A percentile compares a stretch with the other conserved stretches of the same genome.
These are phyloP conservation scores for Malus fusca DNA, from an alignment of 306 rosid species.

Conservation along the genomic window DNA sequence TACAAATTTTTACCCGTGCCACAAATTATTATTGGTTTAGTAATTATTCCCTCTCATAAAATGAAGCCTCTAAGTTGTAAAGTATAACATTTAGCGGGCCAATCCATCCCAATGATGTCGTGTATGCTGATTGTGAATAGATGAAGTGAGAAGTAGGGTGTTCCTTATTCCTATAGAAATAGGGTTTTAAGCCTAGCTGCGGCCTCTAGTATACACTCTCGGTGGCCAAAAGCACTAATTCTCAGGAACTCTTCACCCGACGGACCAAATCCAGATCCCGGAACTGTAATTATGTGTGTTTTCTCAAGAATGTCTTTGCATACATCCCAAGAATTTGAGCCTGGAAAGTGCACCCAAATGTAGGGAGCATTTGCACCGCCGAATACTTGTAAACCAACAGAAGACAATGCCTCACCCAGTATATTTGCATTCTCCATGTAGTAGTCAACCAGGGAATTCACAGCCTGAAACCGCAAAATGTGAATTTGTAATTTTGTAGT, in stretches of 20 bases:
- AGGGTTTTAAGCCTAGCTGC: conserved; percentile 38
- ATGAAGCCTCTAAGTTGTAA: background rate
- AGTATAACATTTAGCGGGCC: background rate
- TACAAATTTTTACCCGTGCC: background rate
- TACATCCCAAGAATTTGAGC: conserved; percentile 58
- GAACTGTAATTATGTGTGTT: conserved; percentile 52
- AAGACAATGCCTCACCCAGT: conserved; percentile 41
- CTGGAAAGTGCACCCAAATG: conserved; percentile 69
- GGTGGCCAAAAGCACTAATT: conserved; percentile 48
- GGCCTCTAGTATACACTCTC: conserved; percentile 50
- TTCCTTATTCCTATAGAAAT: background rate
- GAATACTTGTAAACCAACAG: conserved; percentile 51
- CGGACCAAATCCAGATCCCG: conserved; percentile 63
- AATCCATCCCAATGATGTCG: background rate
- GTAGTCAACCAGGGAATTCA: conserved; percentile 29
- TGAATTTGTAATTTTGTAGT: background rate
- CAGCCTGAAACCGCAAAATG: conserved; percentile 30
- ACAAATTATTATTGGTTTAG: background rate
- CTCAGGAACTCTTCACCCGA: conserved; percentile 57
- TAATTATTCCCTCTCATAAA: background rate
- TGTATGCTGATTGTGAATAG: background rate
- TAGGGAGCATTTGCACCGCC: conserved; percentile 68
- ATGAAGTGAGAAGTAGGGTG: background rate
- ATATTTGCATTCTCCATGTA: conserved; percentile 69
- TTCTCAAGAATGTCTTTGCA: conserved; percentile 60